Base-by-base conservation (phyloP, 106 monocot species). In the Ottelia alismoides region DNA sequence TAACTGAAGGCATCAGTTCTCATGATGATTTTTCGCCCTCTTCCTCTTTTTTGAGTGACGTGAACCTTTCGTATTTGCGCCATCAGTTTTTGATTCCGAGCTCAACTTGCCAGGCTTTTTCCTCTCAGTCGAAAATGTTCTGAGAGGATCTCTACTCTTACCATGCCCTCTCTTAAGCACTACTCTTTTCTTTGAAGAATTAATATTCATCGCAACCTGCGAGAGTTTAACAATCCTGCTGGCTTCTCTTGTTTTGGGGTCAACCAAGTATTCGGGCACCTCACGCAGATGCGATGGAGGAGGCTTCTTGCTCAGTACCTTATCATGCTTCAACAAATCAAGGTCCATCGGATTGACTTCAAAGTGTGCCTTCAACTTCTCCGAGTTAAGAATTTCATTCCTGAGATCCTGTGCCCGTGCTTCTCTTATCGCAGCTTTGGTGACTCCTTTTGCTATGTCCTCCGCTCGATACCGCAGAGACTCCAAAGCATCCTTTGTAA, bases 291-390 rank as follows among this genome's bases (percentile, higher is more conserved):
- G 92, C 28, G 67, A 16, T 5, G 87, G 78, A 43, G 82, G 79
- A 40, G 65, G 75, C 35, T 77, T 84, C 71, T 78, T 83, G 65
- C 80, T 88, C 40, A 93, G 55, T 49, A 75, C 58, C 68, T 88
- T 88, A 56, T 93, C 92, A 56, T 93, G 92, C 70, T 88, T 87
- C 63, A 93, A 51, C 43, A 93, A 63, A 72, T 87, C 92, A 88
- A 93, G 71, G 58, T 93, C 92, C 28, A 47, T 81, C 12, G 87
- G 92, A 53, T 93, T 93, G 27, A 74, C 75, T 53, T 88, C 80
- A 65, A 93, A 93, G 73, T 93, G 87, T 57, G 77, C 63, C 74
- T 87, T 88, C 67, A 93, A 85, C 90, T 78, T 90, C 30, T 84
- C 70, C 10, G 90, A 90, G 54, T 90, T 84, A 25, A 81, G 64